Evolutionary conservation across 2,329 filamentous ascomycete genomes (phyloP).

Genomic region (Podosphaera fusca): DNA sequence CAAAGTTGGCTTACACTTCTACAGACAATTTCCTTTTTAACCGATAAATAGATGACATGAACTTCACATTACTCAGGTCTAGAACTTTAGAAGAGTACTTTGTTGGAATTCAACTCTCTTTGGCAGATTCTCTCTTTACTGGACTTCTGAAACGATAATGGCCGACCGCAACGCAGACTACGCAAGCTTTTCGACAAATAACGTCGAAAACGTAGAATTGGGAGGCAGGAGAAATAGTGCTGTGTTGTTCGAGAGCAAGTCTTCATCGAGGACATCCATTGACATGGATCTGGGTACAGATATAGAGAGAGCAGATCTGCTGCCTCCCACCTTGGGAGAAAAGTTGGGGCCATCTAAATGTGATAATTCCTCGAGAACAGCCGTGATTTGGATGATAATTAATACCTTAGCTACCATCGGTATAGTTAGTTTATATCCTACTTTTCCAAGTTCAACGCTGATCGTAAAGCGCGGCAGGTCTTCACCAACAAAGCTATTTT

Average conservation of each 20-base stretch:
- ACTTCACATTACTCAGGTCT: too few species aligned
- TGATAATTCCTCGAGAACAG: conserved; percentile 17
- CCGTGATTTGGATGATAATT: conserved; percentile 31
- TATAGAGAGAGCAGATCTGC: conserved; percentile 21
- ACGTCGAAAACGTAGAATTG: neutral
- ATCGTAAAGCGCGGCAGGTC: conserved; percentile 15
- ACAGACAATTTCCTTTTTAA: too few species aligned
- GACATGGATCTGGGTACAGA: conserved; percentile 20
- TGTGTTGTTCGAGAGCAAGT: neutral
- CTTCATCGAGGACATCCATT: conserved; percentile 4
- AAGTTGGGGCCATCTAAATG: conserved; percentile 12
- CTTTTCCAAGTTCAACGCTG: neutral
- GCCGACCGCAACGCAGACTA: neutral
- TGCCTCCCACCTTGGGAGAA: conserved; percentile 16
- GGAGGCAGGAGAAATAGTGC: neutral
- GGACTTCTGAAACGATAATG: neutral
- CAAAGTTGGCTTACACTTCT: too few species aligned
- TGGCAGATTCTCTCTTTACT: too few species aligned
- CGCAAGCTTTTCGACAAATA: neutral
- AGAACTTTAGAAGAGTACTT: too few species aligned
- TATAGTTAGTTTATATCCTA: conserved; percentile 24
- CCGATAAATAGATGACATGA: too few species aligned
- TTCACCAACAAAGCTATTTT: conserved; percentile 52
- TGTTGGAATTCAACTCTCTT: too few species aligned
- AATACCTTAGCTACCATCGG: conserved; percentile 40